Base-by-base conservation (phyloP, 2,329 filamentous ascomycete genomes). In the Mariannaea sp. region DNA sequence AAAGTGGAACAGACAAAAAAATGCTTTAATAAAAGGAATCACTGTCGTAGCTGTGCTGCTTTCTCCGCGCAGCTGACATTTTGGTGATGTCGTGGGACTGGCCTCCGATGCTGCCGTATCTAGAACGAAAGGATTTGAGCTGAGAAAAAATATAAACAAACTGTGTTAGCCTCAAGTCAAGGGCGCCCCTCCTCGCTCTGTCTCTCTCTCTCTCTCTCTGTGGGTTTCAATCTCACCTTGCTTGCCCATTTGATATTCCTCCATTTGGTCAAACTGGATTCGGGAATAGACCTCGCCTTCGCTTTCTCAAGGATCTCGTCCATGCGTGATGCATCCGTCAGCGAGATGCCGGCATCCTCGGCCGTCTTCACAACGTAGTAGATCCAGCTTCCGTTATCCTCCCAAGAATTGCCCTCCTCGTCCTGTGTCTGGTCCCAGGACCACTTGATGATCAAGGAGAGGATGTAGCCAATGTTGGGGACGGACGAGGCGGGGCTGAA, bases 401-500 rank as follows among this genome's bases (percentile, higher is more conserved):
- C 50, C 1, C 42, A 38, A 12, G 33, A 27, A 3, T 47, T 49
- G n/a, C 35, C 47, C 4, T 35, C 36, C 2, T 4, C 16, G n/a
- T 16, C 6, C 10, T 49, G 19, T 2, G n/a, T n/a, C n/a, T n/a
- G n/a, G n/a, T 50, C 47, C 7, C 41, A 49, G 1, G 30, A 49
- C 47, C 55, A 65, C 12, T 42, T 36, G 3, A 66, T 20, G 5
- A 60, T 26, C 14, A 56, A 48, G 7, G 55, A 47, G 0, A 66
- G 38, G 0, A 64, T 39, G 0, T 49, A 26, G 1, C 59, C 51
- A 5, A 66, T 41, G 5, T 66, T 66, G 5, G 38, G 52, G 3
- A 66, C 53, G 1, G 55, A 40, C 1, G 56, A 62, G 27, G 57
- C 30, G 2, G 61, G 48, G n/a, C 32, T 52, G 20, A 65, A 55